Evolutionary conservation across 495 filamentous ascomycete species (phyloP).

Genomic region (Daldinia decipiens): DNA sequence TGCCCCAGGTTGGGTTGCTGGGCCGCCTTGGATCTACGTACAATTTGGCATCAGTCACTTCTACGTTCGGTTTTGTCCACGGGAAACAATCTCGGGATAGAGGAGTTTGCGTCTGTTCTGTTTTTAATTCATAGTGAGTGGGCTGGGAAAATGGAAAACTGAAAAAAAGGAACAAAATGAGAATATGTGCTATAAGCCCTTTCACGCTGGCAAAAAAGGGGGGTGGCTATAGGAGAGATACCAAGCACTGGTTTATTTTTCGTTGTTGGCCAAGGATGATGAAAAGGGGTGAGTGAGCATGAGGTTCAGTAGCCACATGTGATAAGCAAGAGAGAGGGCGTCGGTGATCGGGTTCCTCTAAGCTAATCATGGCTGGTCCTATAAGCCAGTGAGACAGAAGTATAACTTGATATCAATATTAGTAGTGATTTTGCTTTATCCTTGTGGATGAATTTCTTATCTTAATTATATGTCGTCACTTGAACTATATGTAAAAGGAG

Average conservation of each 20-base stretch:
- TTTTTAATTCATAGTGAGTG: neutral
- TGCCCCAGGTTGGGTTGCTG: neutral
- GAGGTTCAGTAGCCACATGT: neutral
- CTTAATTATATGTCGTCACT: neutral
- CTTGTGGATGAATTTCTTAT: neutral
- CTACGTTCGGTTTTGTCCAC: neutral
- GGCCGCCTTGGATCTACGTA: neutral
- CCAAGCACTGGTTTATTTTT: slow-evolving; percentile 8
- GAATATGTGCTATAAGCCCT: neutral
- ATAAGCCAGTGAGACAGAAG: neutral
- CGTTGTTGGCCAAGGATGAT: neutral
- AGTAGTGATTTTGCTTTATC: neutral
- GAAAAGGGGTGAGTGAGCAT: neutral
- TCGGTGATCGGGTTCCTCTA: neutral
- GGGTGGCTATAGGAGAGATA: slow-evolving; percentile 19
- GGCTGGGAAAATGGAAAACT: slow-evolving; percentile 2
- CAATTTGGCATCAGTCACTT: neutral
- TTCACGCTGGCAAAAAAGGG: slow-evolving; percentile 3
- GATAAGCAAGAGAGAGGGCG: neutral
- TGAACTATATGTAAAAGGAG: neutral
- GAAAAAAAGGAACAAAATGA: slow-evolving; percentile 7
- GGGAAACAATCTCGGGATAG: slow-evolving; percentile 19
- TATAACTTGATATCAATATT: neutral
- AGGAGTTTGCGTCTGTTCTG: slow-evolving; percentile 10
- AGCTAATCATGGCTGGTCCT: neutral